Evolutionary conservation across 2,329 filamentous ascomycete species (phyloP).

Genomic region (Exophiala sideris): DNA sequence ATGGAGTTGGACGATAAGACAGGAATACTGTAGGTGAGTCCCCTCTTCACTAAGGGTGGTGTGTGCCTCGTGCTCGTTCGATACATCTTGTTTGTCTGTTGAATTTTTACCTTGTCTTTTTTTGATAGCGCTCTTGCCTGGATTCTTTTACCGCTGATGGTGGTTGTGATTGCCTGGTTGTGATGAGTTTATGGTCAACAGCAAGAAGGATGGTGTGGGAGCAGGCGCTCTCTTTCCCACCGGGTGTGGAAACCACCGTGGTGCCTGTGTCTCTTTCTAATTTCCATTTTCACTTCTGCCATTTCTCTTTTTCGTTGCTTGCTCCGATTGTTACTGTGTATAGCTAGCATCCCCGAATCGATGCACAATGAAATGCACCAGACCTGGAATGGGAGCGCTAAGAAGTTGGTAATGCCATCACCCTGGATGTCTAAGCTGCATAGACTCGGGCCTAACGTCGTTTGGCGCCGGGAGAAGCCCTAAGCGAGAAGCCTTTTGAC

Average conservation of each 20-base stretch:
- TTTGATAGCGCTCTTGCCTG: no score
- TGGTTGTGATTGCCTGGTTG: no score
- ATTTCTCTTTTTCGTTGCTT: not conserved
- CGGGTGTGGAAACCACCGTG: no score
- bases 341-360: conserved; percentile 13
- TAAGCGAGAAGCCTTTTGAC: conserved; percentile 28
- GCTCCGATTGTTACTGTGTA: conserved; percentile 14
- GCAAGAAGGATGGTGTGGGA: no score
- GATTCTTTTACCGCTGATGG: no score
- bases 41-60: no score
- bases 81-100: no score
- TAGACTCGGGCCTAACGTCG: conserved; percentile 20
- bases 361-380: conserved; percentile 15
- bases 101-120: no score
- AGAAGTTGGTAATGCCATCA: conserved; percentile 9
- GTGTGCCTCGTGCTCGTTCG: no score
- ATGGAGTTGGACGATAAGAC: not conserved
- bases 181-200: not conserved
- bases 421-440: conserved; percentile 14
- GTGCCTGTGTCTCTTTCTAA: not conserved
- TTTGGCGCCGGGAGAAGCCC: conserved; percentile 28
- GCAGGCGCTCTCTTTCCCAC: no score
- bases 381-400: conserved; percentile 16
- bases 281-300: not conserved
- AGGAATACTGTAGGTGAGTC: not conserved